phyloP scores from a whole-genome alignment of 345 rosid species.

The Citrus sp. region DNA sequence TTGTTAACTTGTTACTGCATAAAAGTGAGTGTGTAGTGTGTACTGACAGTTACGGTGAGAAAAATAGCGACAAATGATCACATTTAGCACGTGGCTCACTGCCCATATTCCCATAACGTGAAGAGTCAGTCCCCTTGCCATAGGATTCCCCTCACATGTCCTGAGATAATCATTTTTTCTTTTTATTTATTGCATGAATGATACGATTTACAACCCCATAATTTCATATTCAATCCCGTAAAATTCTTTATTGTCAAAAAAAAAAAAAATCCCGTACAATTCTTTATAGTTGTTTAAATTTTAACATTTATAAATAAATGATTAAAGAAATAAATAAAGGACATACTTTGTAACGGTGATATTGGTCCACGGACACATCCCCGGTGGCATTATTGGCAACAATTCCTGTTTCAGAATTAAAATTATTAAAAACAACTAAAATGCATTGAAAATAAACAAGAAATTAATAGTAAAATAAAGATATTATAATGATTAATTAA shows the following conservation, averaged over 20 bases:
- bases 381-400: conserved; percentile 72
- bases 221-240: neutral
- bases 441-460: neutral
- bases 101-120: neutral
- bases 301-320: neutral
- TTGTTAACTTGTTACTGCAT: too few relatives aligned
- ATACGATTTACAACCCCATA: neutral
- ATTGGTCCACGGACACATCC: conserved; percentile 82
- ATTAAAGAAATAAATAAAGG: neutral
- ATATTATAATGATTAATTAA: neutral
- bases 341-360: conserved; percentile 82
- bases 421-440: neutral
- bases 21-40: too few relatives aligned
- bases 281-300: neutral
- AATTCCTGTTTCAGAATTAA: conserved; percentile 39
- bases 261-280: too few relatives aligned
- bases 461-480: neutral
- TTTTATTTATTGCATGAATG: too few relatives aligned
- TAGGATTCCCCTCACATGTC: neutral
- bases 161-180: neutral
- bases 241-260: too few relatives aligned
- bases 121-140: neutral
- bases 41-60: neutral
- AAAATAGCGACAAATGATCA: neutral
- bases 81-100: neutral